Evolutionary conservation across 352 stramenopile species (phyloP), one percentile per base, ranked within the genome.

Genomic region (Globisporangium echinulatum): DNA sequence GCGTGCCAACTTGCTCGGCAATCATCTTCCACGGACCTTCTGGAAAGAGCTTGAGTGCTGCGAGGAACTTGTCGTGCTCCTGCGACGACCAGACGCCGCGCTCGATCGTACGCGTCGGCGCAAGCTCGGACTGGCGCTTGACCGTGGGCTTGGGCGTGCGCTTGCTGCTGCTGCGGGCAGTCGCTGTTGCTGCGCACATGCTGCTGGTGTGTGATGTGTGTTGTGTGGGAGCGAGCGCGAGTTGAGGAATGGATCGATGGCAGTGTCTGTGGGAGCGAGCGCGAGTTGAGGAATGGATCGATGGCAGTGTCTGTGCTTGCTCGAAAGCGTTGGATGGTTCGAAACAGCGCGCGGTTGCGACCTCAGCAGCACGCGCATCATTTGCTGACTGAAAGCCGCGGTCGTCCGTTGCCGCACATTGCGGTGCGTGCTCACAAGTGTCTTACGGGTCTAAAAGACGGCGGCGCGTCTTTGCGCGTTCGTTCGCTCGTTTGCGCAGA

Each of bases 61-160:
- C 52, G 14, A 78, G 59, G 49, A 78, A 78, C 19, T 63, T 67
- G 51, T 74, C 66, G 64, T 77, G 70, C 52, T 79, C 19, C 19
- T 25, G 19, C 19, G 19, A 25, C 19, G 69, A 64, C 71, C 71
- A 79, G 49, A 70, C 43, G 7, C 67, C 70, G 42, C 63, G 47
- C 54, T 68, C 51, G 43, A 67, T 55, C 36, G 25, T 10, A 11
- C 13, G 36, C 40, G 40, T 44, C 11, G 40, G 11, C 11, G 40
- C 40, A 13, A 14, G 40, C 40, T 8, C 7, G 7, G 40, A 44
- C 11, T 44, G 40, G 7, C 40, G 40, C 40, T 44, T 7, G 25
- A 33, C 25, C 25, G 7, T 50, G 53, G n/a, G 39, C 39, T 50
- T 44, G 40, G 3, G 2, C 11, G 7, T 44, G 40, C 40, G 7